Conservation (phyloP, 768 basidiomycete species). For the Flagelloscypha sp. region DNA sequence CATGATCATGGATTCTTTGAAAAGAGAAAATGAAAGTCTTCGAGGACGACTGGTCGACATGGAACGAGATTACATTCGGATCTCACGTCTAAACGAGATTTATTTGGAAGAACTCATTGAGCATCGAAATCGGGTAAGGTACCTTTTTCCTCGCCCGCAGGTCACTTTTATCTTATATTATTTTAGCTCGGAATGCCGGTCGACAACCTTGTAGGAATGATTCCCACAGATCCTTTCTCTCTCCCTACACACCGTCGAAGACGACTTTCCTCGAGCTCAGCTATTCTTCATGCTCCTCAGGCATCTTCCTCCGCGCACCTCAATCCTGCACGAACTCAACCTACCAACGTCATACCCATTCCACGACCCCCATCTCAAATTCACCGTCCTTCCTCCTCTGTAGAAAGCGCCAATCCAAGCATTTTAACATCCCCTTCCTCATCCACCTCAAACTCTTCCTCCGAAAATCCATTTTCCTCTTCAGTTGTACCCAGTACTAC, state of each 20-base stretch:
- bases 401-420: slow-evolving; percentile 52
- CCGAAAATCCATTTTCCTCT: slow-evolving; percentile 58
- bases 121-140: slow-evolving; percentile 62
- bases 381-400: slow-evolving; percentile 40
- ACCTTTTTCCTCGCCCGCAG: slow-evolving; percentile 5
- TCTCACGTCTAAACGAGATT: slow-evolving; percentile 69
- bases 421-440: slow-evolving; percentile 59
- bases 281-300: slow-evolving; percentile 24
- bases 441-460: slow-evolving; percentile 31
- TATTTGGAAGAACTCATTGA: slow-evolving; percentile 82
- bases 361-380: slow-evolving; percentile 63
- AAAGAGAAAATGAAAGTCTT: slow-evolving; percentile 72
- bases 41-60: slow-evolving; percentile 59
- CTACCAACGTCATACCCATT: slow-evolving; percentile 60
- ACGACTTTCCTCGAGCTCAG: slow-evolving; percentile 25
- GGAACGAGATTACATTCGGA: slow-evolving; percentile 69
- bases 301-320: slow-evolving; percentile 12
- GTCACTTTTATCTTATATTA: not conserved
- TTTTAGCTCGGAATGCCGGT: slow-evolving; percentile 64
- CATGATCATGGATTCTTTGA: slow-evolving; percentile 66
- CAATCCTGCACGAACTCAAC: slow-evolving; percentile 19
- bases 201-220: slow-evolving; percentile 70
- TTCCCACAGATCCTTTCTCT: slow-evolving; percentile 57
- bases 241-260: slow-evolving; percentile 62
- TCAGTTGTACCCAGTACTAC: slow-evolving; percentile 48